Evolutionary conservation across 2,329 filamentous ascomycete genomes (phyloP), one percentile per base, ranked within the genome.

Genomic region (Neonectria faginata): DNA sequence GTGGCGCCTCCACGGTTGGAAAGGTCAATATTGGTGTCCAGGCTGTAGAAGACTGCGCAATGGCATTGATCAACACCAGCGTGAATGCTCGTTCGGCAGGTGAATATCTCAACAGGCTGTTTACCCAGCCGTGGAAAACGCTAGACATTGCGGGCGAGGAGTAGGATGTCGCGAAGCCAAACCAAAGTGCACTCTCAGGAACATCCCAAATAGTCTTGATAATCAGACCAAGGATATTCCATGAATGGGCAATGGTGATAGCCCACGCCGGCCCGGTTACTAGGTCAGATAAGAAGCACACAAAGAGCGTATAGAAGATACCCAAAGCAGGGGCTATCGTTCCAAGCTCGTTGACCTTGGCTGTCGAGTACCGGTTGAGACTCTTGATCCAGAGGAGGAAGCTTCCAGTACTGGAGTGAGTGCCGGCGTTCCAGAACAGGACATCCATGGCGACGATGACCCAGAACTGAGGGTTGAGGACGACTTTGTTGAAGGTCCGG

Each of bases 371-470:
- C 2, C 83, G 78, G 2, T 81, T 74, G 9, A 89, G 70, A 62
- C 83, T 86, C 75, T 89, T 88, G 51, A 89, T 77, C 86, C 86
- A 89, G 0, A 89, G 79, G 2, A 88, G 73, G 62, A 85, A 89
- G 0, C 81, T 83, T 2, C 85, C 86, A 1, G 81, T 78, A 7
- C 74, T 79, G 1, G 80, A 82, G 51, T 85, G 75, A 44, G 77
- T 83, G 20, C 81, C 75, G 6, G 81, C 79, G 61, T 88, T 88
- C 84, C 85, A 89, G 75, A 89, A 89, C 25, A 89, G 78, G 4
- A 86, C 78, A 53, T 87, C 83, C 29, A 86, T 77, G 0, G 83
- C 62, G 0, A 87, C 75, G 10, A 89, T 75, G 0, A 81, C 76
- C 79, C 84, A 89, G 56, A 88, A 82, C n/a, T 82, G 82, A 67